phyloP scores from a whole-genome alignment of 2,329 filamentous ascomycete genomes.

The Pyricularia grisea region DNA sequence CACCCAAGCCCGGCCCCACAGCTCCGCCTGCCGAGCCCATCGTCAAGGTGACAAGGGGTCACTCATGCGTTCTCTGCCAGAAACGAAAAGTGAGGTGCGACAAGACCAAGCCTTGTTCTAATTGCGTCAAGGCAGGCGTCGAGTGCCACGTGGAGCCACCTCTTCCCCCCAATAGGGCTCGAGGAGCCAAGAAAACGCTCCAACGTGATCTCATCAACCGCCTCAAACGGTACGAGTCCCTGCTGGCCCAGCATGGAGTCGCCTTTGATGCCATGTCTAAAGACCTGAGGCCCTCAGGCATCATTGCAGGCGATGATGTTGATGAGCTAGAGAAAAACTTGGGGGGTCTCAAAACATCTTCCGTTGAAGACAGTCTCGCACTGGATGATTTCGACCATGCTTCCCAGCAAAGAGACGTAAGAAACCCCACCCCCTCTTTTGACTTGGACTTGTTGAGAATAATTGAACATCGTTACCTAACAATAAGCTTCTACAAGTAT shows the following conservation, averaged over 20 bases:
- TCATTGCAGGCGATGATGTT: conserved; percentile 32
- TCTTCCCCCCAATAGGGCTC: conserved; percentile 44
- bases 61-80: conserved; percentile 64
- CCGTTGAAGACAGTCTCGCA: conserved; percentile 11
- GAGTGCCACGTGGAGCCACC: conserved; percentile 53
- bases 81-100: conserved; percentile 69
- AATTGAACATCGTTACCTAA: background rate
- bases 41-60: conserved; percentile 48
- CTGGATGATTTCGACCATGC: background rate
- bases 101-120: conserved; percentile 61
- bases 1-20: conserved; percentile 15
- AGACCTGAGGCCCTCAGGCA: conserved; percentile 31
- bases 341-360: conserved; percentile 42
- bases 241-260: conserved; percentile 58
- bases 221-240: conserved; percentile 57
- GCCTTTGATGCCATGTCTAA: conserved; percentile 57
- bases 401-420: background rate
- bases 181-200: conserved; percentile 52
- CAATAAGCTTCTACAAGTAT: conserved; percentile 27
- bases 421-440: background rate
- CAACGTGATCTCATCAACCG: conserved; percentile 63
- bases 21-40: conserved; percentile 25
- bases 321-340: conserved; percentile 48
- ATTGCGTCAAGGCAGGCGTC: conserved; percentile 53
- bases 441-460: background rate